phyloP scores from a whole-genome alignment of 805 yeast genomes.

The Ogataea methylovora region DNA sequence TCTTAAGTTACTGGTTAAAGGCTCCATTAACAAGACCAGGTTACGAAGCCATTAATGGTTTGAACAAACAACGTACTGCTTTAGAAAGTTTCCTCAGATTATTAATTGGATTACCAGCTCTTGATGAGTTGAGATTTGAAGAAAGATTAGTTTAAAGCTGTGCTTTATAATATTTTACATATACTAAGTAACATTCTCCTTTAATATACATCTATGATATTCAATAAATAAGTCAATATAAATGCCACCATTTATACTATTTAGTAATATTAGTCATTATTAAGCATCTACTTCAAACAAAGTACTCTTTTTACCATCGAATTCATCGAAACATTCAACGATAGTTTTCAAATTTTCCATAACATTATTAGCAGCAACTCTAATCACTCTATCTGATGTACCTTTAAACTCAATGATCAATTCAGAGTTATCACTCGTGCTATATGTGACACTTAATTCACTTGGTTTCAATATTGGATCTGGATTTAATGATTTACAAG shows the following conservation, averaged over 20 bases:
- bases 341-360: slow-evolving; percentile 72
- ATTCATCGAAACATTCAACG: slow-evolving; percentile 73
- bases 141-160: slow-evolving; percentile 54
- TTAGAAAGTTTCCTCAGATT: slow-evolving; percentile 86
- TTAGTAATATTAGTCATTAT: neutral
- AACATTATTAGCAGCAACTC: slow-evolving; percentile 80
- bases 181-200: no score
- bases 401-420: slow-evolving; percentile 49
- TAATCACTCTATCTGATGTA: slow-evolving; percentile 61
- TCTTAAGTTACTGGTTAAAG: slow-evolving; percentile 91
- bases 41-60: slow-evolving; percentile 81
- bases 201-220: no score
- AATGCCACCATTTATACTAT: neutral
- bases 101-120: slow-evolving; percentile 82
- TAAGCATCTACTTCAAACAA: neutral
- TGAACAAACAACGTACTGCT: slow-evolving; percentile 91
- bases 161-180: neutral
- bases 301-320: slow-evolving; percentile 28
- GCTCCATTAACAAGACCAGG: slow-evolving; percentile 94
- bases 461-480: slow-evolving; percentile 75
- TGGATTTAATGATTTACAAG: slow-evolving; percentile 53
- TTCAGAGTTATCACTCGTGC: slow-evolving; percentile 14
- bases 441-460: slow-evolving; percentile 48
- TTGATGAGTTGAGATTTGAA: slow-evolving; percentile 89
- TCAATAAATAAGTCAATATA: neutral